phyloP scores from a whole-genome alignment of 208 protist genomes.

The Crithidia bombi region DNA sequence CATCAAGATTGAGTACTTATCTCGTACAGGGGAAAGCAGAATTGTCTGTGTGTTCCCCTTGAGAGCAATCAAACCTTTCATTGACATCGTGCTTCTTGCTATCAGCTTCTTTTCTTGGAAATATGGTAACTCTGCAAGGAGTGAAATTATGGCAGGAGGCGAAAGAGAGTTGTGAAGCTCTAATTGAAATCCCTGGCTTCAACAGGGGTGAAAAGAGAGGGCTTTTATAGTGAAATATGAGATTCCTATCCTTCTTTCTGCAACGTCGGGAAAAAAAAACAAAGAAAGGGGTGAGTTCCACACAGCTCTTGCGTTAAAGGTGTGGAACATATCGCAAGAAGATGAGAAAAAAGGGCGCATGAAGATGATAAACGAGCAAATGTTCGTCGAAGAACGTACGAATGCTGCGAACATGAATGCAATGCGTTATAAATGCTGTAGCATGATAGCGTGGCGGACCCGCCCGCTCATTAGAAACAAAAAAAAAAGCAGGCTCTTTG shows the following conservation, averaged over 20 bases:
- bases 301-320: background rate
- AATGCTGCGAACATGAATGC: too few species aligned
- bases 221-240: too few species aligned
- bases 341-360: background rate
- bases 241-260: background rate
- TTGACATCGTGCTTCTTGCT: constrained; percentile 30
- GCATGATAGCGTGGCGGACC: too few species aligned
- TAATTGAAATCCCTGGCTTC: constrained; percentile 17
- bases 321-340: background rate
- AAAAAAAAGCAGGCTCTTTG: too few species aligned
- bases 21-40: constrained; percentile 74
- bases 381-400: too few species aligned
- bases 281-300: too few species aligned
- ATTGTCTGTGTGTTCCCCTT: constrained; percentile 80
- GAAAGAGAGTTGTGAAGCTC: constrained; percentile 11
- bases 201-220: constrained; percentile 10
- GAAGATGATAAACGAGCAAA: background rate
- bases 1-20: constrained; percentile 93
- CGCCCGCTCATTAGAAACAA: too few species aligned
- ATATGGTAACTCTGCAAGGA: too few species aligned
- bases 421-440: too few species aligned
- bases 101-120: background rate
- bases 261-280: background rate
- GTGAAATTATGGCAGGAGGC: constrained; percentile 12
- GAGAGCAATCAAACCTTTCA: constrained; percentile 55